Evolutionary conservation across 116 monocot species (phyloP), one percentile per base, ranked within the genome.

Genomic region (Dioscorea cayenensis): DNA sequence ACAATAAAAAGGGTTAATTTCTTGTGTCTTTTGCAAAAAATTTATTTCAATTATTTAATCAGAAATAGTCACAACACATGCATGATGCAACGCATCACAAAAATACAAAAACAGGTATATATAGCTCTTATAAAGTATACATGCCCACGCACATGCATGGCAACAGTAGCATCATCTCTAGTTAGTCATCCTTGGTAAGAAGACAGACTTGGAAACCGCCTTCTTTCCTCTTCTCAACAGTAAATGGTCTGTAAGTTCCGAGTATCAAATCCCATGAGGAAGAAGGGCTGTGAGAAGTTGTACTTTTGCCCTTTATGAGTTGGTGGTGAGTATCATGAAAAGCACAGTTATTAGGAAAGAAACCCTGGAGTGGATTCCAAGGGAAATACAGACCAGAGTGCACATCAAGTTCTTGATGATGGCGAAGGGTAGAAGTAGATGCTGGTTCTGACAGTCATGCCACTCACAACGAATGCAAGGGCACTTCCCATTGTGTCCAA

Each of bases 221-320:
- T 12, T 17, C 70, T 28, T 58, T 29, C 7, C 70, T 28, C 70
- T 70, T 59, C 70, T 70, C 70, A 18, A 70, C 28, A 1, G 28
- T 28, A 55, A 28, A 70, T 0, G 52, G 55, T 52, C 32, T 59
- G 70, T 70, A 59, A 14, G 70, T 70, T 14, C 70, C 70, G 7
- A 70, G 25, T 7, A 70, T 32, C 12, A 14, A 9, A 27, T 70
- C 70, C 70, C 70, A 70, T 11, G 29, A n/a, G 28, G 52, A 70
- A 70, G 70, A 70, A 70, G 14, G 70, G 70, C 70, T 70, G 70
- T 1, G 70, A 20, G 35, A 12, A 70, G 28, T 70, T 70, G 70
- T 59, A 70, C 70, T 70, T 70, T 16, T 17, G 28, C 1, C 70
- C 70, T 1, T 28, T 28, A n/a, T n/a, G 55, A 55, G 52, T 55